Evolutionary conservation across 352 stramenopile species (phyloP).

Genomic region (Phytopythium boreale): DNA sequence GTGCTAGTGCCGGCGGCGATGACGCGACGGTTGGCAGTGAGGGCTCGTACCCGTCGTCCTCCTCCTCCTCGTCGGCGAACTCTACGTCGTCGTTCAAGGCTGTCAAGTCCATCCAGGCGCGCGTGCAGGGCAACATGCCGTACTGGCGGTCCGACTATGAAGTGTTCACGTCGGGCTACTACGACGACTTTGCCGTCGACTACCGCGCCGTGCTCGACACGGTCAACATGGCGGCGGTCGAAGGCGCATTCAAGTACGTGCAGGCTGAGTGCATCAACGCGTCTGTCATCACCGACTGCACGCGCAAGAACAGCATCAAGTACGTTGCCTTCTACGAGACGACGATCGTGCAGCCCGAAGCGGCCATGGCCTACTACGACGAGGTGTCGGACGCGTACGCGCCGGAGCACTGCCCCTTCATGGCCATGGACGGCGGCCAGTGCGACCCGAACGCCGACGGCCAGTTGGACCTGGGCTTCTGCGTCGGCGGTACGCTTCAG

Average conservation of each 20-base stretch:
- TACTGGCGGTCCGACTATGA: slow-evolving; percentile 30
- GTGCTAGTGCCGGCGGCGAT: too few relatives aligned
- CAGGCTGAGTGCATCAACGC: slow-evolving; percentile 61
- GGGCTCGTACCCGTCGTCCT: neutral
- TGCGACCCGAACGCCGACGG: slow-evolving; percentile 45
- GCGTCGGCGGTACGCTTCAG: slow-evolving; percentile 34
- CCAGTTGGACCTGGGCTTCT: slow-evolving; percentile 43
- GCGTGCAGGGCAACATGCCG: slow-evolving; percentile 49
- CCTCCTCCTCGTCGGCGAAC: neutral
- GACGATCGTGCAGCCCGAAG: slow-evolving; percentile 38
- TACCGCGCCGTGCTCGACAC: slow-evolving; percentile 43
- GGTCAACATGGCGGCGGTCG: slow-evolving; percentile 49
- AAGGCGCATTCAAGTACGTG: slow-evolving; percentile 60
- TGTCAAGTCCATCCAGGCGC: slow-evolving; percentile 44
- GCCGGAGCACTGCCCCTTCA: slow-evolving; percentile 47
- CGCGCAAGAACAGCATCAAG: slow-evolving; percentile 56
- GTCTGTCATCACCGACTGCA: slow-evolving; percentile 31
- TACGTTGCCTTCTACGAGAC: slow-evolving; percentile 69
- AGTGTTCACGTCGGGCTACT: slow-evolving; percentile 37
- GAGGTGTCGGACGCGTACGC: slow-evolving; percentile 24
- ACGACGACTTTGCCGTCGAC: slow-evolving; percentile 34
- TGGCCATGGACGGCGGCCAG: slow-evolving; percentile 56
- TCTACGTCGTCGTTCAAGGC: slow-evolving; percentile 20
- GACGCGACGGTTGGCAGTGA: neutral
- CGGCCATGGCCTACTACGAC: slow-evolving; percentile 42